A percentile compares a stretch with the other conserved stretches of the same genome.
These are phyloP conservation scores for Debaryomyces fabryi DNA, from an alignment of 1,139 yeast species.

Conservation along the genomic window DNA sequence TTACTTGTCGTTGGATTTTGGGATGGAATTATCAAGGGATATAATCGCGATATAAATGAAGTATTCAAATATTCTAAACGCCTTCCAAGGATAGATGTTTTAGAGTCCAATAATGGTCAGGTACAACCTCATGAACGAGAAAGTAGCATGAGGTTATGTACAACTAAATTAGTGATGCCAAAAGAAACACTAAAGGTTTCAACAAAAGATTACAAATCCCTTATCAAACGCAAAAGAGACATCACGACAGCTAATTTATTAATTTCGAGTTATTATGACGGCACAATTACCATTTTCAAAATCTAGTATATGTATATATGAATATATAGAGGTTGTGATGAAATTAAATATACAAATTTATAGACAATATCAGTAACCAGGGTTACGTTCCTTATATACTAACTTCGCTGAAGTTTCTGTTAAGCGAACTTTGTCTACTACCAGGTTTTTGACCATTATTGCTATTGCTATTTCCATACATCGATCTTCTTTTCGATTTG, in stretches of 20 bases:
- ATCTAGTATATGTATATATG: conserved; percentile 7
- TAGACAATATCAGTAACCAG: neutral
- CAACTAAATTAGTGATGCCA: conserved; percentile 16
- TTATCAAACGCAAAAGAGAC: conserved; percentile 17
- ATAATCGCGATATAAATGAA: conserved; percentile 14
- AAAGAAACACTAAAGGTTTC: neutral
- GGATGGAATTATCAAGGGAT: conserved; percentile 40
- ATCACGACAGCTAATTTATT: conserved; percentile 18
- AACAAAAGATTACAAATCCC: conserved; percentile 19
- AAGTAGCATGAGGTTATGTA: conserved; percentile 19
- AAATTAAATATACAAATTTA: neutral
- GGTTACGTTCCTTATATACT: neutral
- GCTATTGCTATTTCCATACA: conserved; percentile 17
- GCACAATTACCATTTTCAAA: conserved; percentile 29
- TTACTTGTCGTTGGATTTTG: conserved; percentile 37
- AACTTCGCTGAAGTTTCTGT: neutral
- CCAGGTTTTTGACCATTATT: conserved; percentile 4
- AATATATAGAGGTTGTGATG: neutral
- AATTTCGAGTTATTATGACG: conserved; percentile 45
- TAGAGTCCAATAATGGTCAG: conserved; percentile 11
- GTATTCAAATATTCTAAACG: conserved; percentile 6
- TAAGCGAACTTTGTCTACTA: conserved; percentile 9
- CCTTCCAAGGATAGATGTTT: conserved; percentile 9
- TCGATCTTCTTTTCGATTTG: conserved; percentile 25
- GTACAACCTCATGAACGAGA: conserved; percentile 16